Conservation (phyloP, 306 rosid genomes). For the Quercus agrifolia region DNA sequence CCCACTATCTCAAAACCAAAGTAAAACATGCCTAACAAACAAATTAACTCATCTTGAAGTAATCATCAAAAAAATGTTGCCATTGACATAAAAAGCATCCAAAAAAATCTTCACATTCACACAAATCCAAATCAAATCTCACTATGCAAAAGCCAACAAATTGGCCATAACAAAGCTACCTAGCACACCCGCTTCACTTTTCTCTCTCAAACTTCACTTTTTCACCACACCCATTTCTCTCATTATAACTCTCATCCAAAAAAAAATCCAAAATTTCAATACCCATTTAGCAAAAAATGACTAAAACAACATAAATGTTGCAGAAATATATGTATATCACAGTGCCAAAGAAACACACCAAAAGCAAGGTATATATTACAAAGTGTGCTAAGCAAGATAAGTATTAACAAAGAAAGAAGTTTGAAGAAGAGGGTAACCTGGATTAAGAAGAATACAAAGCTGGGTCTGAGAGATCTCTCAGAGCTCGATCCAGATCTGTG, state of each 20-base stretch:
- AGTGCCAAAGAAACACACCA: not conserved
- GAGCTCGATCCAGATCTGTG: constrained; percentile 32
- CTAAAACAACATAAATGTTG: not conserved
- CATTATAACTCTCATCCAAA: not conserved
- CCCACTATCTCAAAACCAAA: not conserved
- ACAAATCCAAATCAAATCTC: not conserved
- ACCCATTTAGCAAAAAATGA: not conserved
- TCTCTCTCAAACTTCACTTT: not conserved
- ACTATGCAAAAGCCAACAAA: no score
- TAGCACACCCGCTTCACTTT: not conserved
- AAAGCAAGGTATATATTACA: not conserved
- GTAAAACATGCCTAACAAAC: not conserved
- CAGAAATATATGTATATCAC: not conserved
- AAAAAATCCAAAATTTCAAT: not conserved
- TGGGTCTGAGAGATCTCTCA: constrained; percentile 24
- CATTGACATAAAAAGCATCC: not conserved
- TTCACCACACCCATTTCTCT: not conserved
- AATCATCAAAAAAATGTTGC: not conserved
- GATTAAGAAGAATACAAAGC: not conserved
- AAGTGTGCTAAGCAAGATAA: not conserved
- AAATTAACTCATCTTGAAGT: not conserved
- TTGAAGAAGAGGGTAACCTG: constrained; percentile 18
- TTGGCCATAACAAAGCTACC: no score
- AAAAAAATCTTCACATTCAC: not conserved
- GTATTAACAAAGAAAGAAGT: no score